phyloP scores from a whole-genome alignment of 2,329 filamentous ascomycete genomes.

The Paecilomyces formosus region DNA sequence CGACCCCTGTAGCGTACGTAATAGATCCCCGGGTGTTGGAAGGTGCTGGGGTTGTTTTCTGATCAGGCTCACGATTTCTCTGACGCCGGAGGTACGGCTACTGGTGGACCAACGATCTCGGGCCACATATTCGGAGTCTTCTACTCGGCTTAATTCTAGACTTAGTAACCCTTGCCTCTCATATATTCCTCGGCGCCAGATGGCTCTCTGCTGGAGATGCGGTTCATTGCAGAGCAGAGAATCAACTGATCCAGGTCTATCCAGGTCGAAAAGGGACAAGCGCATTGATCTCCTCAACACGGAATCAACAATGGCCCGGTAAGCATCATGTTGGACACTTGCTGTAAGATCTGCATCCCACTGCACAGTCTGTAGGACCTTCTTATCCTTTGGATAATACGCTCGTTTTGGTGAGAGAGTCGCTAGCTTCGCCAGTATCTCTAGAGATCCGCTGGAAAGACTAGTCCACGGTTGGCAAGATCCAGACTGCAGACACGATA shows the following conservation, averaged over 20 bases:
- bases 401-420: conserved; percentile 28
- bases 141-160: neutral
- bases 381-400: conserved; percentile 39
- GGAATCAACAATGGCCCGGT: conserved; percentile 9
- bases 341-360: conserved; percentile 36
- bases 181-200: neutral
- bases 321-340: conserved; percentile 35
- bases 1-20: conserved; percentile 22
- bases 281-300: conserved; percentile 16
- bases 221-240: neutral
- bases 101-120: conserved; percentile 1
- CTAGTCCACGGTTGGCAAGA: conserved; percentile 45
- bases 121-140: conserved; percentile 5
- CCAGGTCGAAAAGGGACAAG: neutral
- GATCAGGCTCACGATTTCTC: conserved; percentile 17
- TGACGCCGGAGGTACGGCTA: conserved; percentile 9
- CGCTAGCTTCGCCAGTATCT: conserved; percentile 19
- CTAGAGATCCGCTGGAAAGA: conserved; percentile 8
- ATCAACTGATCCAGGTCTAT: neutral
- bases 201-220: neutral
- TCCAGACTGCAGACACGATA: conserved; percentile 44
- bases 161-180: neutral
- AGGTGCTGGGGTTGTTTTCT: conserved; percentile 14
- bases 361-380: conserved; percentile 35
- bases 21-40: conserved; percentile 15